Conservation (phyloP, 139 green algal genomes). For the Zygnema cylindricum region DNA sequence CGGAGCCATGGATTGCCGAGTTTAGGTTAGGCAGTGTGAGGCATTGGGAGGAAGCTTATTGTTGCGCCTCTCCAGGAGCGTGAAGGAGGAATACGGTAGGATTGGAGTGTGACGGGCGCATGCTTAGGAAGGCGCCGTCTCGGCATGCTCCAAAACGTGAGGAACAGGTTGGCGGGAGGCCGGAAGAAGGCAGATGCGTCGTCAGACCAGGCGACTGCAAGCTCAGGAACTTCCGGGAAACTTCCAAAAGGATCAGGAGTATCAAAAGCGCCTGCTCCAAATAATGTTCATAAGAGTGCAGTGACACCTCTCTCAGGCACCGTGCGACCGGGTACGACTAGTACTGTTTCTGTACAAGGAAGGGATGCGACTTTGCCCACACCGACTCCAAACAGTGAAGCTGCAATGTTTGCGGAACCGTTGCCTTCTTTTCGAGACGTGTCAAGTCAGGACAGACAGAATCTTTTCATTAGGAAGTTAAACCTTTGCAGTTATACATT, state of each 20-base stretch:
- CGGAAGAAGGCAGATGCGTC: conserved; percentile 27
- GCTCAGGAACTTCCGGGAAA: too few relatives aligned
- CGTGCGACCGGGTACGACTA: neutral
- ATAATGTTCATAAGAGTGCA: conserved; percentile 9
- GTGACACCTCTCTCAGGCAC: neutral
- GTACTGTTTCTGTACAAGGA: neutral
- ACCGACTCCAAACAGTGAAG: neutral
- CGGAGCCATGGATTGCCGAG: too few relatives aligned
- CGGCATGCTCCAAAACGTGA: conserved; percentile 56
- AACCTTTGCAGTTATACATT: conserved; percentile 94
- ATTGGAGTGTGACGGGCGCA: neutral
- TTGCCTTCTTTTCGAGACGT: conserved; percentile 93
- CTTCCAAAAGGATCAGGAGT: neutral
- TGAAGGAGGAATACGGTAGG: too few relatives aligned
- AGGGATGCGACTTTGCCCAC: neutral
- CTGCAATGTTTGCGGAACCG: conserved; percentile 54
- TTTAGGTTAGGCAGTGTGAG: too few relatives aligned
- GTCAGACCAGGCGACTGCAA: neutral
- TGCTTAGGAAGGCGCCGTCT: neutral
- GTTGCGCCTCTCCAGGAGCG: too few relatives aligned
- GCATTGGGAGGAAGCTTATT: too few relatives aligned
- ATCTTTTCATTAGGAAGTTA: conserved; percentile 95
- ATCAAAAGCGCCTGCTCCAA: neutral
- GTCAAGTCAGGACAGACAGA: conserved; percentile 80
- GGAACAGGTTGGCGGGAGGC: conserved; percentile 48